Base-by-base conservation (phyloP, 1,284 basidiomycete species). In the Marasmius oreades region DNA sequence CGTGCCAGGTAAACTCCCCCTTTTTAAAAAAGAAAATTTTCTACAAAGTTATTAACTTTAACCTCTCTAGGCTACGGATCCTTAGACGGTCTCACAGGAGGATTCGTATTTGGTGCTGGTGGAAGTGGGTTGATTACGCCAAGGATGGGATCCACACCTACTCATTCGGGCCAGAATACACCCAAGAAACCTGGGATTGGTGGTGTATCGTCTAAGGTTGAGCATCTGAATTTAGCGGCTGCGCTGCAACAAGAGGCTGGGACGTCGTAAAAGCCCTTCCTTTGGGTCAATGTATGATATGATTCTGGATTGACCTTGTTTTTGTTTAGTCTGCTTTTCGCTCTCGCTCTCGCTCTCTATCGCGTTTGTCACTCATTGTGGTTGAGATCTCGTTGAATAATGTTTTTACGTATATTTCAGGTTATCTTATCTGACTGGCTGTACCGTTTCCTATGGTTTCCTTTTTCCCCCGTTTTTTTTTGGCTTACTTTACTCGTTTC, bases 41-140 rank as follows among this genome's bases (percentile, higher is more conserved):
- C 54, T 14, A 31, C 61, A 37, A 5, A 24, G 23, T 20, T 14
- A 46, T 28, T 47, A 33, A 55, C 53, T 60, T 42, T 52, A 61
- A 16, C 20, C 39, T 37, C 61, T n/a, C n/a, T n/a, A 92, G 90
- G 90, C 1, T 92, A 89, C 63, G 88, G 88, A 61, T 78, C 83
- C 22, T 78, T 90, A 73, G 90, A 92, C 67, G 88, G 88, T 3
- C 73, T 92, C 18, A 88, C 84, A 60, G 90, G 89, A 33, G 90
- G 90, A 3, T 92, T 92, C 66, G 84, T 92, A 34, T 92, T 86
- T 64, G 90, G 90, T 7, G 79, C 85, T 2, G 87, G 87, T 22
- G 90, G 90, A 11, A 90, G 86, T 62, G 89, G 86, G 28, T 70
- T 88, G 60, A 88, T 89, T 63, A 88, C 87, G 5, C 79, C 79